Percentiles rank a stretch among this genome's conserved stretches.
Conservation (phyloP, 805 yeast genomes). For the Candida ovalis region DNA sequence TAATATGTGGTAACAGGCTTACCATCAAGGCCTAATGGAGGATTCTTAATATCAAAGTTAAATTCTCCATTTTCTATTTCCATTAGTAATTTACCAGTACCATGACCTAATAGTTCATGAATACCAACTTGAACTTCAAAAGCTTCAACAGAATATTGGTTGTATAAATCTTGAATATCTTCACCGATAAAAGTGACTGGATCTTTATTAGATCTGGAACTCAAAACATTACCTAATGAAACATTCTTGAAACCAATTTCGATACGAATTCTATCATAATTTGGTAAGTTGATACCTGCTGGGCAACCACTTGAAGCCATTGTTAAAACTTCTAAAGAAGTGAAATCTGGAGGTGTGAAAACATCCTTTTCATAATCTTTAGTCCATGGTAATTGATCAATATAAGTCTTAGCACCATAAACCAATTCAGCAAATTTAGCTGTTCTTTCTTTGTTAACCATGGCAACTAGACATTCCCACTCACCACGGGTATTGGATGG, state of each 20-base stretch:
- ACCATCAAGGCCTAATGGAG: constrained; percentile 60
- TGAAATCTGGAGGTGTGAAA: constrained; percentile 91
- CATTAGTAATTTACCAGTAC: constrained; percentile 75
- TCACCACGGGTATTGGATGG: constrained; percentile 91
- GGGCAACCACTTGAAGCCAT: constrained; percentile 90
- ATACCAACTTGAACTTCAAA: constrained; percentile 94
- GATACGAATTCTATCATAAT: constrained; percentile 84
- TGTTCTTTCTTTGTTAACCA: constrained; percentile 85
- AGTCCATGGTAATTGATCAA: constrained; percentile 74
- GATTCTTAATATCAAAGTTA: constrained; percentile 65
- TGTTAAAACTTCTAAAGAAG: constrained; percentile 83
- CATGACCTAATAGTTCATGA: constrained; percentile 89
- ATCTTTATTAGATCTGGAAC: constrained; percentile 67
- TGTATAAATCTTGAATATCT: constrained; percentile 51
- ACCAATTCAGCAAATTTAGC: constrained; percentile 73
- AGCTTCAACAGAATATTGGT: constrained; percentile 72
- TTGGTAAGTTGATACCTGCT: constrained; percentile 91
- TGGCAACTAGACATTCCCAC: constrained; percentile 89
- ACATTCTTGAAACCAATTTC: constrained; percentile 86
- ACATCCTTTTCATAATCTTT: constrained; percentile 70
- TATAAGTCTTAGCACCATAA: constrained; percentile 58
- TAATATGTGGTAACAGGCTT: constrained; percentile 66
- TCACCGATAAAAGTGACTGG: constrained; percentile 63
- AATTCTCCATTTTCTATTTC: constrained; percentile 56
- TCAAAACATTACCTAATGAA: constrained; percentile 79